Percentiles rank a stretch among this genome's conserved stretches.
phyloP scores from a whole-genome alignment of 768 basidiomycete species.

The Hemileccinum rubropunctum region DNA sequence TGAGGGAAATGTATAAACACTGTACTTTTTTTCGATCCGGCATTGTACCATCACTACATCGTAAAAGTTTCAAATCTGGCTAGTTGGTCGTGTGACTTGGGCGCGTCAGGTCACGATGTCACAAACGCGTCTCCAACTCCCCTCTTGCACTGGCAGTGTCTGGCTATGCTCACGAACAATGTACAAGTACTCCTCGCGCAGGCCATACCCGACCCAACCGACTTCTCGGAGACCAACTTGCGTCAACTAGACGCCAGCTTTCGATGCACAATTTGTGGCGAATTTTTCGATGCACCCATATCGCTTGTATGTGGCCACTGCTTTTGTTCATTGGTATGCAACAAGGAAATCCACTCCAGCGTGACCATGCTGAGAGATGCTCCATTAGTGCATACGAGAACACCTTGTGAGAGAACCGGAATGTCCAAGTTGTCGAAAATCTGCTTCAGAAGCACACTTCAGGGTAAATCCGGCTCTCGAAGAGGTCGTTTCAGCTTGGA shows the following conservation, averaged over 20 bases:
- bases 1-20: slow-evolving; percentile 36
- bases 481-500: slow-evolving; percentile 70
- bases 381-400: slow-evolving; percentile 64
- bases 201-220: slow-evolving; percentile 60
- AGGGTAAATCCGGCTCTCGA: slow-evolving; percentile 70
- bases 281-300: slow-evolving; percentile 71
- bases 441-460: slow-evolving; percentile 57
- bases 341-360: not conserved
- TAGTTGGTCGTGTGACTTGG: slow-evolving; percentile 17
- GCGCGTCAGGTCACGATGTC: slow-evolving; percentile 24
- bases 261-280: slow-evolving; percentile 75
- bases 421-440: slow-evolving; percentile 70
- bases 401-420: slow-evolving; percentile 56
- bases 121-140: slow-evolving; percentile 12
- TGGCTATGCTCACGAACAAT: slow-evolving; percentile 27
- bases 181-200: slow-evolving; percentile 30
- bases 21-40: slow-evolving; percentile 7
- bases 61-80: slow-evolving; percentile 1
- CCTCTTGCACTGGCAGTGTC: not conserved
- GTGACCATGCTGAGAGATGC: slow-evolving; percentile 4
- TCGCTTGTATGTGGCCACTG: slow-evolving; percentile 75
- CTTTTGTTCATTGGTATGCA: slow-evolving; percentile 72
- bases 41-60: slow-evolving; percentile 25
- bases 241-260: slow-evolving; percentile 60
- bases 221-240: slow-evolving; percentile 65